Conservation (phyloP, 805 yeast genomes). For the Yamadazyma endophytica region DNA sequence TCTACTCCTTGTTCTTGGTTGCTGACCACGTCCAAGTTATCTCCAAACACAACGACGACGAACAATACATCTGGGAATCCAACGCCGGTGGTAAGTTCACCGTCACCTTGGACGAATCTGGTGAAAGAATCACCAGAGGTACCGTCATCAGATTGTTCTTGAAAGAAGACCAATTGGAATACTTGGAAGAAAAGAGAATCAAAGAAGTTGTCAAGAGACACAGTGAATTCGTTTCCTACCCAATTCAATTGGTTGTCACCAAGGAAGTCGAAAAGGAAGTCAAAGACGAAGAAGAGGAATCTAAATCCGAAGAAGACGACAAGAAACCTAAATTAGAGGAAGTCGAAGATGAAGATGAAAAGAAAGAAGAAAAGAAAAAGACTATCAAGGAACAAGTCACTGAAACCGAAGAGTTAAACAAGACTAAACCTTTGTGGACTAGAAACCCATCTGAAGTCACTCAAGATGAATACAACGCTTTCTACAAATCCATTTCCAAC, state of each 20-base stretch:
- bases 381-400: conserved; percentile 89
- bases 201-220: conserved; percentile 99
- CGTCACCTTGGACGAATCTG: conserved; percentile 81
- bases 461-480: conserved; percentile 97
- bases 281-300: conserved; percentile 27
- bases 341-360: conserved; percentile 64
- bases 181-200: conserved; percentile 98
- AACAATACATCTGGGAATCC: conserved; percentile 99
- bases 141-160: conserved; percentile 89
- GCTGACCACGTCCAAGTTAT: conserved; percentile 98
- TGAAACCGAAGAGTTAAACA: conserved; percentile 97
- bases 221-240: conserved; percentile 98
- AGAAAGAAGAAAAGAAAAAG: conserved; percentile 74
- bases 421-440: conserved; percentile 99
- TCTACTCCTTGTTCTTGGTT: conserved; percentile 98
- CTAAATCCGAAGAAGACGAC: conserved; percentile 60
- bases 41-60: conserved; percentile 98
- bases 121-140: conserved; percentile 93
- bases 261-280: conserved; percentile 99
- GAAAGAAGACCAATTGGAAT: conserved; percentile 98
- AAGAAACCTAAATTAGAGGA: conserved; percentile 77
- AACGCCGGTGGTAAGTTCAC: conserved; percentile 99
- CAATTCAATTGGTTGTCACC: conserved; percentile 96
- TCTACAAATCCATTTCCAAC: conserved; percentile 98
- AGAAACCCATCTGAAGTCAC: conserved; percentile 97